Conservation (phyloP, 441 rosid species). For the Mallotus japonicus region DNA sequence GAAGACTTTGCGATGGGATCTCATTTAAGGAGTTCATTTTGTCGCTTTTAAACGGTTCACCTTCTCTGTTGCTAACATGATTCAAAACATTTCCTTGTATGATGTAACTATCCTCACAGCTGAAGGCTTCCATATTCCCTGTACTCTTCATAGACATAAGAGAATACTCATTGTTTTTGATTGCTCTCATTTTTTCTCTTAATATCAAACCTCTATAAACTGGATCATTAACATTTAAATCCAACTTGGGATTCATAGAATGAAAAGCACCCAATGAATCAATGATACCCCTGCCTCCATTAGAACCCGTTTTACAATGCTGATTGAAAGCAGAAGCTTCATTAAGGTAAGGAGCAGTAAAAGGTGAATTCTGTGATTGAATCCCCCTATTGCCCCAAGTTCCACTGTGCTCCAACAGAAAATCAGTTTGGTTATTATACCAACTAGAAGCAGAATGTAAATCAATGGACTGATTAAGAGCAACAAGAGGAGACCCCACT, state of each 20-base stretch:
- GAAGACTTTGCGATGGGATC: conserved; percentile 21
- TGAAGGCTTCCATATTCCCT: conserved; percentile 26
- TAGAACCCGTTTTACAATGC: conserved; percentile 23
- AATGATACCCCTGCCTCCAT: conserved; percentile 23
- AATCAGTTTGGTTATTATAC: conserved; percentile 30
- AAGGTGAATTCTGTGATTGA: conserved; percentile 23
- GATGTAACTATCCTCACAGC: conserved; percentile 42
- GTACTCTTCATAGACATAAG: conserved; percentile 27
- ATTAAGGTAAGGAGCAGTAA: conserved; percentile 29
- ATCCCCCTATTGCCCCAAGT: conserved; percentile 15
- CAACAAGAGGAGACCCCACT: conserved; percentile 25
- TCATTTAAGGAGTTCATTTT: conserved; percentile 33
- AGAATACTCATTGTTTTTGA: conserved; percentile 30
- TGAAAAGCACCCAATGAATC: conserved; percentile 27
- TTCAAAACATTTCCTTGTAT: conserved; percentile 40
- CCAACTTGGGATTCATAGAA: conserved; percentile 22
- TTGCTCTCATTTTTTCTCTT: conserved; percentile 25
- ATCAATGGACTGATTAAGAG: conserved; percentile 26
- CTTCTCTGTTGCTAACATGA: conserved; percentile 22
- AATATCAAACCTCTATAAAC: conserved; percentile 19
- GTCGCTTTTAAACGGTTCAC: conserved; percentile 20
- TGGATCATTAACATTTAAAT: conserved; percentile 18
- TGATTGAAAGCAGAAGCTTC: conserved; percentile 23
- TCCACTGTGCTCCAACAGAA: conserved; percentile 33
- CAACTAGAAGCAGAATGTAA: conserved; percentile 25